Percentiles rank a stretch among this genome's conserved stretches.
Conservation (phyloP, 495 filamentous ascomycete species). For the Penicillium antarcticum region DNA sequence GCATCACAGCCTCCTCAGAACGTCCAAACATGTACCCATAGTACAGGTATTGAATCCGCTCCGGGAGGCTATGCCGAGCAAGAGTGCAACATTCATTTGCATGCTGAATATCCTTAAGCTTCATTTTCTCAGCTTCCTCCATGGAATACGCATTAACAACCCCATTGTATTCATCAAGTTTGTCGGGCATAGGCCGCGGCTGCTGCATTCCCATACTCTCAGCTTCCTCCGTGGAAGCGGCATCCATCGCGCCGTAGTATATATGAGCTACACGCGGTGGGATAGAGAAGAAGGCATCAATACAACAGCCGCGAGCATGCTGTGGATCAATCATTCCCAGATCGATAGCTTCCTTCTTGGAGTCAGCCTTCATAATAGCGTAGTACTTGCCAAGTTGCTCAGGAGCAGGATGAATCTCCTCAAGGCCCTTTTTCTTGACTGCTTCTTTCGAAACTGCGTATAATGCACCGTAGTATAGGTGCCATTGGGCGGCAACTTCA, state of each 20-base stretch:
- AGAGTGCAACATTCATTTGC: not conserved
- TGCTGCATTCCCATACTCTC: not conserved
- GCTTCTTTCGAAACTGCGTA: not conserved
- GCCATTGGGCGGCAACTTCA: not conserved
- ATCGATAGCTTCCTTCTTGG: not conserved
- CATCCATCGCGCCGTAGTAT: not conserved
- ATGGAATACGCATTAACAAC: not conserved
- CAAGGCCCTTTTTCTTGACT: not conserved
- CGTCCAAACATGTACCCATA: constrained; percentile 1
- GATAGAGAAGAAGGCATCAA: not conserved
- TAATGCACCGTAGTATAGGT: not conserved
- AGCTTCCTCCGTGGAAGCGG: not conserved
- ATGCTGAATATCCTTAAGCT: constrained; percentile 1
- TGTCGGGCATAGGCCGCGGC: not conserved
- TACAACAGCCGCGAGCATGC: constrained; percentile 1
- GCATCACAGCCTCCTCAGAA: not conserved
- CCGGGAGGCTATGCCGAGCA: not conserved
- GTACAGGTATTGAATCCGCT: not conserved
- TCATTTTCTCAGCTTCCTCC: not conserved
- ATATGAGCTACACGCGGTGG: not conserved
- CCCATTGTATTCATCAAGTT: not conserved
- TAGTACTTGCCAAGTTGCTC: not conserved
- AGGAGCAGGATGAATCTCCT: not conserved
- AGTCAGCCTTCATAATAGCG: not conserved
- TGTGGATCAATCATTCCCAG: not conserved